Conservation (phyloP, 2,329 filamentous ascomycete species). For the Hypoxylon sp. region DNA sequence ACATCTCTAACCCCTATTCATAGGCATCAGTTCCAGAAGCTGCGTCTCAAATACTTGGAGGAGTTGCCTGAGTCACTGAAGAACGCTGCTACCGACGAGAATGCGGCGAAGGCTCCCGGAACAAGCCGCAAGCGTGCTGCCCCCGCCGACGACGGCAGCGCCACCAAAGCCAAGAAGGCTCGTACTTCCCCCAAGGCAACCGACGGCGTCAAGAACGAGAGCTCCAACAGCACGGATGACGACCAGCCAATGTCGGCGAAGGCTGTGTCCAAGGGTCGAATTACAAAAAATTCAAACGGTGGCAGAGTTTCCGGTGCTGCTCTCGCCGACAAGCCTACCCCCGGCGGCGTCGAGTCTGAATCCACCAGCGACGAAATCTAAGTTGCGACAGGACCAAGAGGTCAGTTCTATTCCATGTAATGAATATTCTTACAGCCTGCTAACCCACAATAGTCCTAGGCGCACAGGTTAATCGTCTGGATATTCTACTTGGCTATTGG, state of each 20-base stretch:
- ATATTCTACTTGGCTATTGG: background rate
- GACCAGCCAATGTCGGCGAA: no score
- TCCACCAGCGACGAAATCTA: background rate
- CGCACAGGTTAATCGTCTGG: background rate
- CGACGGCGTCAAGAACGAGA: background rate
- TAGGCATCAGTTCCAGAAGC: slow-evolving; percentile 32
- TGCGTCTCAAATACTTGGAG: slow-evolving; percentile 4
- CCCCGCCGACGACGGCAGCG: background rate
- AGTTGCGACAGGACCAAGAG: background rate
- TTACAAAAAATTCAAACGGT: no score
- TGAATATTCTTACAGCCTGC: background rate
- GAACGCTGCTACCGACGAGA: background rate
- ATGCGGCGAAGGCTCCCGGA: slow-evolving; percentile 1
- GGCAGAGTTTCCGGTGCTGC: no score
- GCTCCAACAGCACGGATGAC: no score
- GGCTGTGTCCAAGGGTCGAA: no score
- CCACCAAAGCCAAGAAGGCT: slow-evolving; percentile 15
- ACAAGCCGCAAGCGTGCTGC: slow-evolving; percentile 23
- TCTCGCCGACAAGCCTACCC: no score
- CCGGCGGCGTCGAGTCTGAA: background rate
- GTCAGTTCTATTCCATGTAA: background rate
- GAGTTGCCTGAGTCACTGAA: background rate
- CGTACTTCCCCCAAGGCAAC: background rate
- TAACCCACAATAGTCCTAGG: slow-evolving; percentile 1
- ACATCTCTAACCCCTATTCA: slow-evolving; percentile 11